These are phyloP conservation scores for Sphaerulina populicola DNA, from an alignment of 2,329 filamentous ascomycete species.

Conservation along the genomic window DNA sequence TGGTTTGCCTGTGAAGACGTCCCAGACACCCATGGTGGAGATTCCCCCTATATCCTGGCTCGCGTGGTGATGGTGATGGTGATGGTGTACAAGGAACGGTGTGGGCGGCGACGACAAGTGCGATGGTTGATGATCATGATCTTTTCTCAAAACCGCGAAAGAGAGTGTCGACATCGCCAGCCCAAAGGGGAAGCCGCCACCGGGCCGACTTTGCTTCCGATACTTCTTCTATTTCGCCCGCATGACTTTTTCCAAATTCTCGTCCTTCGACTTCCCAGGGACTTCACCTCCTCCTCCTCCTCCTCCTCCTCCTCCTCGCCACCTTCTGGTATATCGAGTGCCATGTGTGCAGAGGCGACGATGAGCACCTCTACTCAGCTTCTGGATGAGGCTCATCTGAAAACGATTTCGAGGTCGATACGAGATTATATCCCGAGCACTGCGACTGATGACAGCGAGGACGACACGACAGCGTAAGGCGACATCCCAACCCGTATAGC, in stretches of 20 bases:
- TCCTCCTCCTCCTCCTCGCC: not conserved
- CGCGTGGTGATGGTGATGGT: conserved; percentile 2
- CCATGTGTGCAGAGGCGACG: not conserved
- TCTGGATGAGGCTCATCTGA: conserved; percentile 14
- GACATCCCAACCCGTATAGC: not conserved
- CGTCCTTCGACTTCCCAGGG: not conserved
- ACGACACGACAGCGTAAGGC: conserved; percentile 22
- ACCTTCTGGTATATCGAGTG: not conserved
- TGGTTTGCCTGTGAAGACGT: conserved; percentile 51
- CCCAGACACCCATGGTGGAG: conserved; percentile 49
- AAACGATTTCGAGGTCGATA: conserved; percentile 16
- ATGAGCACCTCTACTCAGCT: conserved; percentile 1
- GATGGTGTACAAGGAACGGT: not conserved
- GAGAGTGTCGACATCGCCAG: too few relatives aligned
- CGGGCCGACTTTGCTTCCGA: not conserved
- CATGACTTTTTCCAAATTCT: not conserved
- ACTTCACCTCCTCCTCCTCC: not conserved
- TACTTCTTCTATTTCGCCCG: not conserved
- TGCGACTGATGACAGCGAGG: not conserved
- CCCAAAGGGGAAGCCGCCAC: not conserved
- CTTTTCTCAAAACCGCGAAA: too few relatives aligned
- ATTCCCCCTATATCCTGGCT: not conserved
- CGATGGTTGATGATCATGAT: too few relatives aligned
- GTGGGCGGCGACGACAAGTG: conserved; percentile 1
- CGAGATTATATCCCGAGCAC: conserved; percentile 13